These are phyloP conservation scores for Neurospora cerealis DNA, from an alignment of 495 filamentous ascomycete genomes.

Conservation along the genomic window DNA sequence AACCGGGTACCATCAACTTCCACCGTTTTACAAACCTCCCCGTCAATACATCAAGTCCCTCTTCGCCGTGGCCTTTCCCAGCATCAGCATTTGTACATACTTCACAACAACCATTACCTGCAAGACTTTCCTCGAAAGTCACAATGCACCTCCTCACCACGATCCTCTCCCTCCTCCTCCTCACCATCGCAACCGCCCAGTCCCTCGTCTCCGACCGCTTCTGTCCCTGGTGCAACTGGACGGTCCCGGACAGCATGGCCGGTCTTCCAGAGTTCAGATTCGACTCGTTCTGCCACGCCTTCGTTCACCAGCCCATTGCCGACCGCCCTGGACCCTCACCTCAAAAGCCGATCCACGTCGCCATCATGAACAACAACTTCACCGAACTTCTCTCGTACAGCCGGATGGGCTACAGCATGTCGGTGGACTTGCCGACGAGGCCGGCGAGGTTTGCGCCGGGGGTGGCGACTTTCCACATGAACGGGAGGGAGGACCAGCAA, in stretches of 20 bases:
- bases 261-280: not conserved
- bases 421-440: not conserved
- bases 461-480: not conserved
- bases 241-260: not conserved
- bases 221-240: not conserved
- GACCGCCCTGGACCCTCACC: not conserved
- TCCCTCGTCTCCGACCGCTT: not conserved
- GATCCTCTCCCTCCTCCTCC: not conserved
- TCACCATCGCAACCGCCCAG: not conserved
- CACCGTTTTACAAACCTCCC: not conserved
- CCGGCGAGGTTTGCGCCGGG: not conserved
- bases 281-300: not conserved
- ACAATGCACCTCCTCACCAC: not conserved
- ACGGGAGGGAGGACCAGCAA: not conserved
- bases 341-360: not conserved
- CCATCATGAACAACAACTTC: not conserved
- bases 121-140: not conserved
- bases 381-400: not conserved
- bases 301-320: not conserved
- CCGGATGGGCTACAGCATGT: not conserved
- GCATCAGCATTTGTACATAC: not conserved
- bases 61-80: not conserved
- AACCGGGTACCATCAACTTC: not conserved
- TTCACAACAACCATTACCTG: not conserved
- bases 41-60: not conserved